Conservation (phyloP, 192 early-diverging fungal genomes). For the Spizellomyces sp. region DNA sequence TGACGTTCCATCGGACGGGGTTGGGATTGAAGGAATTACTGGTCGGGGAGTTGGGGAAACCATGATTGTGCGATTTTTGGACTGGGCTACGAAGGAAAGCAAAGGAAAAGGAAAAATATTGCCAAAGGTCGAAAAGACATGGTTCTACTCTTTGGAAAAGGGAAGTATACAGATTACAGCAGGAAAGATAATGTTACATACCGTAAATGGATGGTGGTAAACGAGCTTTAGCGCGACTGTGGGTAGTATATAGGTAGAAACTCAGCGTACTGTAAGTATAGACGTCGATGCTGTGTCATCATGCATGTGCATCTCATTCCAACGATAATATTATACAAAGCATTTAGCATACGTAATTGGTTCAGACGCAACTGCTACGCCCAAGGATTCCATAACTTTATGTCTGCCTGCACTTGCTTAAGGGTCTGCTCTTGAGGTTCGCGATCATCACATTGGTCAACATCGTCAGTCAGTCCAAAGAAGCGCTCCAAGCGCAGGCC, state of each 20-base stretch:
- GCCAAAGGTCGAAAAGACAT: conserved; percentile 31
- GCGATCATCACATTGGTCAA: neutral
- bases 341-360: no score
- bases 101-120: neutral
- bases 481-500: conserved; percentile 17
- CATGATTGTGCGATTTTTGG: conserved; percentile 26
- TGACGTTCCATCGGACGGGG: conserved; percentile 20
- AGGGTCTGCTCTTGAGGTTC: no score
- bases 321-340: no score
- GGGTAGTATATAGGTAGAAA: no score
- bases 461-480: conserved; percentile 22
- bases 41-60: conserved; percentile 24
- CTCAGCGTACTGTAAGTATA: no score
- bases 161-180: conserved; percentile 32
- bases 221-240: no score
- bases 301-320: no score
- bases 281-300: no score
- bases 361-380: no score
- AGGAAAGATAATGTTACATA: conserved; percentile 33
- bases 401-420: no score
- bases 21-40: conserved; percentile 8
- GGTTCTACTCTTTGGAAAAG: conserved; percentile 30
- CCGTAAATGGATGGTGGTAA: conserved; percentile 32
- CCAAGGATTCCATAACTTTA: no score
- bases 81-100: conserved; percentile 19